phyloP scores from a whole-genome alignment of 306 rosid genomes.

The Comarum palustre region DNA sequence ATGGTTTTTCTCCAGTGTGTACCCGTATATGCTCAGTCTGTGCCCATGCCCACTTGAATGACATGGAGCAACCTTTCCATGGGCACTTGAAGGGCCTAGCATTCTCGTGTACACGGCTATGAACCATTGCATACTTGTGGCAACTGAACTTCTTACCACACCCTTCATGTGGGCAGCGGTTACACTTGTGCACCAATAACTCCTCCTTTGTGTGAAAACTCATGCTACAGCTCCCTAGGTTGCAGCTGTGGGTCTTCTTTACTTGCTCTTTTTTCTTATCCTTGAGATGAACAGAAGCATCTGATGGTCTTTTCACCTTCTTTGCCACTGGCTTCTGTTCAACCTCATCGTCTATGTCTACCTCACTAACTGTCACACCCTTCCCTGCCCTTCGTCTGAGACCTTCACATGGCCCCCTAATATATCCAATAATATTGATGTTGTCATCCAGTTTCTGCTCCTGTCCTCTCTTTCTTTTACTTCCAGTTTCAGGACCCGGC shows the following conservation, averaged over 20 bases:
- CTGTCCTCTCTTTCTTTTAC: constrained; percentile 52
- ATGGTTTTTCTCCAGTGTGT: constrained; percentile 96
- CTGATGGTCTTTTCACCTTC: constrained; percentile 43
- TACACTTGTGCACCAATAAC: constrained; percentile 68
- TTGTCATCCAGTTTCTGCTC: constrained; percentile 37
- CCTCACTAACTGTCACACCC: constrained; percentile 28
- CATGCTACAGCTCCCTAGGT: constrained; percentile 81
- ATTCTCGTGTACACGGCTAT: constrained; percentile 84
- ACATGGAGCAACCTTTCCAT: constrained; percentile 95
- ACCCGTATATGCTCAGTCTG: constrained; percentile 93
- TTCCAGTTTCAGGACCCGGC: constrained; percentile 26
- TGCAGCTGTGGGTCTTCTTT: constrained; percentile 54
- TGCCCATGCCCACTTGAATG: constrained; percentile 99
- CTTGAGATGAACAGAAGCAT: constrained; percentile 31
- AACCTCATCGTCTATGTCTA: constrained; percentile 24
- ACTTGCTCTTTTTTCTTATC: constrained; percentile 42
- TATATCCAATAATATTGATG: constrained; percentile 40
- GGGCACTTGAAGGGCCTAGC: constrained; percentile 95
- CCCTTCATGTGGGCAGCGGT: constrained; percentile 82
- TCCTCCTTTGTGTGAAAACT: constrained; percentile 67
- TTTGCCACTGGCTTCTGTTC: constrained; percentile 43
- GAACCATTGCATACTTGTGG: constrained; percentile 80
- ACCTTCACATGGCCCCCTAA: constrained; percentile 89
- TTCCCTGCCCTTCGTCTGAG: constrained; percentile 71
- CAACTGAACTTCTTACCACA: constrained; percentile 92